Evolutionary conservation across 1,284 basidiomycete species (phyloP), one percentile per base, ranked within the genome.

Genomic region (Tausonia pullulans): DNA sequence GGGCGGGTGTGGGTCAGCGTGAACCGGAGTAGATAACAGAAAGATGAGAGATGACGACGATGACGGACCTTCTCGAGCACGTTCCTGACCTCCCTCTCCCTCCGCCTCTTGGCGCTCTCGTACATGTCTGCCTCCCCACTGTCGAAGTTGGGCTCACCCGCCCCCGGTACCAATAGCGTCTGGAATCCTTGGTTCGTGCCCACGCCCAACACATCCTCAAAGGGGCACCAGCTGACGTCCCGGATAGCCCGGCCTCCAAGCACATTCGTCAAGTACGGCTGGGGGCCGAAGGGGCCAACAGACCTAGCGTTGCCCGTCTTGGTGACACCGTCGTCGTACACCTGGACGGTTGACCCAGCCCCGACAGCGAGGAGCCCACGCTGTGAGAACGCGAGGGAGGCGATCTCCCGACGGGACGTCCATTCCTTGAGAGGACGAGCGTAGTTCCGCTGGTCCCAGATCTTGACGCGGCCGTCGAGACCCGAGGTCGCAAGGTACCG

Each of bases 401-500:
- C 68, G 10, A 56, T 84, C 82, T 67, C 76, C 54, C 78, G 75
- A 64, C 90, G 80, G 13, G 86, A 81, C 10, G 75, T 78, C 92
- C 93, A 97, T 67, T 87, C 84, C 60, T 90, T 79, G 46, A 96
- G 83, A 3, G 87, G 84, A 41, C 87, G 87, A 69, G 88, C 92
- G 87, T 94, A 95, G 79, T 92, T 97, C 60, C 96, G 79, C 71
- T 86, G 89, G 77, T 98, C 96, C 96, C 95, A 99, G 6, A 84
- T 81, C 73, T 98, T 98, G 68, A 98, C 88, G 0, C 78, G 83
- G 0, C 92, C 89, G 71, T 98, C 96, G 68, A 87, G 80, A 0
- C 94, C 93, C 2, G 87, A 81, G 0, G 92, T 97, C 0, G 90
- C 87, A 84, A 97, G 88, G 72, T 98, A 94, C 54, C 90, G 76